Evolutionary conservation across 768 basidiomycete genomes (phyloP).

Genomic region (Agaricus subrufescens): DNA sequence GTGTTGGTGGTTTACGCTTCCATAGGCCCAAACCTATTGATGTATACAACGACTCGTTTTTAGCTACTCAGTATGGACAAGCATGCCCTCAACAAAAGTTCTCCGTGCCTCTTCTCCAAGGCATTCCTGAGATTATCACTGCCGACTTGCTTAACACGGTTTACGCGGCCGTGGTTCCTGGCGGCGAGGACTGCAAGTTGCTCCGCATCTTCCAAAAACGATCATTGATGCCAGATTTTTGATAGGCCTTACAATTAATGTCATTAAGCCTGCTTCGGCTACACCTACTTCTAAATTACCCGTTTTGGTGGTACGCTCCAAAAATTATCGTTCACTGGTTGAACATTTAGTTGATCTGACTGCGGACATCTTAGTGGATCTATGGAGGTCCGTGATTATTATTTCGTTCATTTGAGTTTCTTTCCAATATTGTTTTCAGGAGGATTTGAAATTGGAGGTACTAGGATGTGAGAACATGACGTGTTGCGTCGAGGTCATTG

Average conservation of each 20-base stretch:
- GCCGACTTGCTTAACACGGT: slow-evolving; percentile 29
- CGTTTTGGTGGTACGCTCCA: slow-evolving; percentile 42
- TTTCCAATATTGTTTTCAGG: slow-evolving; percentile 15
- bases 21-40: slow-evolving; percentile 33
- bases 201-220: background rate
- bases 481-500: background rate
- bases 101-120: slow-evolving; percentile 27
- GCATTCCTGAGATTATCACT: slow-evolving; percentile 27
- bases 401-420: background rate
- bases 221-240: background rate
- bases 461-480: slow-evolving; percentile 22
- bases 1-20: slow-evolving; percentile 33
- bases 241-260: slow-evolving; percentile 48
- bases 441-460: slow-evolving; percentile 38
- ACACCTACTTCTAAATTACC: slow-evolving; percentile 40
- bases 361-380: slow-evolving; percentile 31
- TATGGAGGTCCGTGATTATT: background rate
- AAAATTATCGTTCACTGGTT: background rate
- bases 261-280: slow-evolving; percentile 37
- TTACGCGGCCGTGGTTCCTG: slow-evolving; percentile 22
- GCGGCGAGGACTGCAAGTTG: slow-evolving; percentile 42
- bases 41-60: slow-evolving; percentile 27
- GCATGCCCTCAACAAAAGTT: slow-evolving; percentile 44
- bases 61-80: slow-evolving; percentile 35
- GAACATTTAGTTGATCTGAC: slow-evolving; percentile 34